Evolutionary conservation across 441 rosid species (phyloP), one percentile per base, ranked within the genome.

Genomic region (Viola pubescens): DNA sequence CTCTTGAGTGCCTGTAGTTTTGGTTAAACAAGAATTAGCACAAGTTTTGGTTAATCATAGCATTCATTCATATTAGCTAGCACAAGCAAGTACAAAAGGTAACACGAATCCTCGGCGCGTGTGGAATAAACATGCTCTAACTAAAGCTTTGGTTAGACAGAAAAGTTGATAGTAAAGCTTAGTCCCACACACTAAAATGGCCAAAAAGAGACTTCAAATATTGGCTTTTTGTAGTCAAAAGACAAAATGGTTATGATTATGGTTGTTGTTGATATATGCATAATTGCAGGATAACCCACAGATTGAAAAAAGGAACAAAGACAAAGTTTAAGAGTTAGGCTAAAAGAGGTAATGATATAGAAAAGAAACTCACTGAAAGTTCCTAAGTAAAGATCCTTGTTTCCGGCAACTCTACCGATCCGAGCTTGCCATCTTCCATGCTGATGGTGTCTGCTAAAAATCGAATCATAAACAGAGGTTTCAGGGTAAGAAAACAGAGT

Each of bases 401-500:
- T 92, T 59, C 98, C 97, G 0, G 97, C 98, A 41, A 92, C 97
- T 68, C 98, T 78, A 13, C 98, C 98, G 0, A 92, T 92, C 66
- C 98, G 75, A 64, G 98, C 97, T 66, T 92, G 98, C 98, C 98
- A 92, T 79, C 98, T 84, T 64, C 98, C 98, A 75, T 92, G 98
- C 58, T 92, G 98, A 52, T 92, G 98, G 71, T 92, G 98, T 55
- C 98, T 89, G 77, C 34, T 26, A 54, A 48, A 62, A 37, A 52
- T 37, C 34, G 8, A 64, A 54, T 16, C 5, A 43, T 7, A 58
- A 42, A 58, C 34, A 61, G 37, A 54, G 60, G 54, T 4, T 51
- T 57, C 13, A 37, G 41, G 8, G 37, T 37, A 47, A 50, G 45
- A n/a, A 1, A 53, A 9, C 37, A 9, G 1, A 9, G 8, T 38